Percentiles rank a stretch among this genome's conserved stretches.
Conservation (phyloP, 2,329 filamentous ascomycete species). For the Macrophomina pseudophaseolina region DNA sequence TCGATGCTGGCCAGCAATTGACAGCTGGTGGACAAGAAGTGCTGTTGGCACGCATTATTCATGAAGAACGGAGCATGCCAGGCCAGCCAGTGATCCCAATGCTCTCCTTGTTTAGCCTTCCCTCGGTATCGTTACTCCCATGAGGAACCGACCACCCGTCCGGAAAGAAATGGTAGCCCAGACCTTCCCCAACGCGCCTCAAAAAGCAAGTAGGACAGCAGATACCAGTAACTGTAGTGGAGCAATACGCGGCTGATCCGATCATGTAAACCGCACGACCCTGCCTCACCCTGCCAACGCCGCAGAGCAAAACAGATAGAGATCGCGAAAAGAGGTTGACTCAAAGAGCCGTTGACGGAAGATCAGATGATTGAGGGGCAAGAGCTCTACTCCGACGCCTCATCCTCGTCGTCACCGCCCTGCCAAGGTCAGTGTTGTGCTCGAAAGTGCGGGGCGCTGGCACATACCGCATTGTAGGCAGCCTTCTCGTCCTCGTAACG, state of each 20-base stretch:
- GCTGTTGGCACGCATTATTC: neutral
- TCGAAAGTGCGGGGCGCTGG: neutral
- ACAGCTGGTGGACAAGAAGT: neutral
- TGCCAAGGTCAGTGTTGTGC: slow-evolving; percentile 15
- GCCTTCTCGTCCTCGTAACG: slow-evolving; percentile 98
- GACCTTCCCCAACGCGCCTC: slow-evolving; percentile 17
- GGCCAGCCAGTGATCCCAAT: slow-evolving; percentile 8
- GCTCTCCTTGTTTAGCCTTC: slow-evolving; percentile 2
- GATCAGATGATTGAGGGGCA: neutral
- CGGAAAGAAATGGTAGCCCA: slow-evolving; percentile 15
- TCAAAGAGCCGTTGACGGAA: slow-evolving; percentile 8
- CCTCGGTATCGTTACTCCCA: slow-evolving; percentile 13
- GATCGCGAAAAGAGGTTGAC: slow-evolving; percentile 18
- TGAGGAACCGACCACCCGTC: slow-evolving; percentile 15
- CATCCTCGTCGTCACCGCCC: slow-evolving; percentile 44
- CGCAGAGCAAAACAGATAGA: slow-evolving; percentile 20
- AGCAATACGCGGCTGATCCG: slow-evolving; percentile 9
- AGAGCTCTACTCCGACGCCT: slow-evolving; percentile 42
- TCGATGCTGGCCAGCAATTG: slow-evolving; percentile 4
- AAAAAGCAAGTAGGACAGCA: slow-evolving; percentile 15
- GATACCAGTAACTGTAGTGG: slow-evolving; percentile 20
- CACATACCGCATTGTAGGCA: slow-evolving; percentile 58
- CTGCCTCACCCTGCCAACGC: slow-evolving; percentile 20
- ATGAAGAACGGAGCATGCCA: neutral
- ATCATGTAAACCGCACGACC: slow-evolving; percentile 17